phyloP scores from a whole-genome alignment of 768 basidiomycete species.

The Leccinum ochraceum region DNA sequence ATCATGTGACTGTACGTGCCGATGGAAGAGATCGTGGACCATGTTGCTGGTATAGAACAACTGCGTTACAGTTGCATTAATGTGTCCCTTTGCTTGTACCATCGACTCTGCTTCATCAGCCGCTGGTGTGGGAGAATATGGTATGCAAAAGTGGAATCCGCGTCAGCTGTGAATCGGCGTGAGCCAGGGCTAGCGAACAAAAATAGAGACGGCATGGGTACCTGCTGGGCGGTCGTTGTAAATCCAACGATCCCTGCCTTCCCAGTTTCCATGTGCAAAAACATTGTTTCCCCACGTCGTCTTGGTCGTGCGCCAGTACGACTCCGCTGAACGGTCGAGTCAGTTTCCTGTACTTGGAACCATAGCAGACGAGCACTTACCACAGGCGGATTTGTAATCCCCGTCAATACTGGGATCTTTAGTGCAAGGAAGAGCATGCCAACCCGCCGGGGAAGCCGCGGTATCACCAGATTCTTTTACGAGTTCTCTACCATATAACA shows the following conservation, averaged over 20 bases:
- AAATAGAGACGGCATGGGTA: neutral
- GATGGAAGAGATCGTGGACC: conserved; percentile 82
- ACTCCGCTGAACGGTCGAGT: conserved; percentile 22
- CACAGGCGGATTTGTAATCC: too few species aligned
- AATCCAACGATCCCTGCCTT: conserved; percentile 64
- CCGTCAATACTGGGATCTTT: too few species aligned
- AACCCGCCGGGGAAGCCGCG: too few species aligned
- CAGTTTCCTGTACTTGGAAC: neutral
- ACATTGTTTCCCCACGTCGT: conserved; percentile 91
- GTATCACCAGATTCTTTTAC: too few species aligned
- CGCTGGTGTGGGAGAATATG: conserved; percentile 68
- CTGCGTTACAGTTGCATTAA: conserved; percentile 80
- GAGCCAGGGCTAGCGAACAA: neutral
- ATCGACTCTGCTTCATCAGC: conserved; percentile 31
- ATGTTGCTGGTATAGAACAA: conserved; percentile 87
- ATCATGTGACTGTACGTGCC: conserved; percentile 33
- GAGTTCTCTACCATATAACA: too few species aligned
- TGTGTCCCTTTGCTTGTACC: too few species aligned
- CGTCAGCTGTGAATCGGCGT: conserved; percentile 4
- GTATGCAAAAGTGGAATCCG: conserved; percentile 58
- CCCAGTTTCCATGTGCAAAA: conserved; percentile 94
- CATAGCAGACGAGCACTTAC: too few species aligned
- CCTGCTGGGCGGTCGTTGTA: conserved; percentile 80
- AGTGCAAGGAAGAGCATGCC: too few species aligned
- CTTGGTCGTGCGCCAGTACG: conserved; percentile 63